Evolutionary conservation across 2,329 filamentous ascomycete species (phyloP).

Genomic region (Daldinia sp.): DNA sequence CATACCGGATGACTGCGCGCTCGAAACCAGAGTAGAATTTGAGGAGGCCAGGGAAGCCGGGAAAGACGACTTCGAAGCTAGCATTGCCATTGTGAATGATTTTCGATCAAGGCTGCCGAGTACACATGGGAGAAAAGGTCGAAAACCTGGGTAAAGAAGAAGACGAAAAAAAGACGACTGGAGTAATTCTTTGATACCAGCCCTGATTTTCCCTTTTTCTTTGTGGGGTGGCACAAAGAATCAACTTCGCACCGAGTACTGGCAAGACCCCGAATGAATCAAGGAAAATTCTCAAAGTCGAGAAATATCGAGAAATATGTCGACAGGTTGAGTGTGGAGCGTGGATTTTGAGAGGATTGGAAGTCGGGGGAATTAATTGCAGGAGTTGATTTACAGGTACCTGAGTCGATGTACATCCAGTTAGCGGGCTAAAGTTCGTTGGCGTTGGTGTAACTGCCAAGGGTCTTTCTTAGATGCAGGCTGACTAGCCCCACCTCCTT

Average conservation of each 20-base stretch:
- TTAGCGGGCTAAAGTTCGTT: conserved; percentile 20
- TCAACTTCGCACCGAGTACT: conserved; percentile 2
- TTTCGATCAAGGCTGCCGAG: conserved; percentile 26
- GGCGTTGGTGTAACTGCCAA: conserved; percentile 34
- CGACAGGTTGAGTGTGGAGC: conserved; percentile 27
- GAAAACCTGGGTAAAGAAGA: conserved; percentile 4
- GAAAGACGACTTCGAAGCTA: conserved; percentile 78
- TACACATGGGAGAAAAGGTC: conserved; percentile 30
- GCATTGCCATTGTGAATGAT: conserved; percentile 71
- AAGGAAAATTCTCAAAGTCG: conserved; percentile 32
- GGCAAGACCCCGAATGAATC: conserved; percentile 29
- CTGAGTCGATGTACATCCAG: background rate
- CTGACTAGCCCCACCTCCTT: conserved; percentile 34
- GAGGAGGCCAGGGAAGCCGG: conserved; percentile 62
- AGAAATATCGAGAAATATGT: conserved; percentile 8
- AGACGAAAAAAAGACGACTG: conserved; percentile 4
- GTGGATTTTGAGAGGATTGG: conserved; percentile 23
- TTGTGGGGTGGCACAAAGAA: conserved; percentile 24
- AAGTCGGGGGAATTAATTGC: conserved; percentile 31
- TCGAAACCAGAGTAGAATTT: conserved; percentile 55
- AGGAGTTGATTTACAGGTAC: conserved; percentile 34
- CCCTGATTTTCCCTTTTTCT: background rate
- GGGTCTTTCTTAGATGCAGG: conserved; percentile 31
- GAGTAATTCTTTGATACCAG: conserved; percentile 22
- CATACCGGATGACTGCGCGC: conserved; percentile 58